Conservation (phyloP, 805 yeast species). For the Komagataella mondaviorum region DNA sequence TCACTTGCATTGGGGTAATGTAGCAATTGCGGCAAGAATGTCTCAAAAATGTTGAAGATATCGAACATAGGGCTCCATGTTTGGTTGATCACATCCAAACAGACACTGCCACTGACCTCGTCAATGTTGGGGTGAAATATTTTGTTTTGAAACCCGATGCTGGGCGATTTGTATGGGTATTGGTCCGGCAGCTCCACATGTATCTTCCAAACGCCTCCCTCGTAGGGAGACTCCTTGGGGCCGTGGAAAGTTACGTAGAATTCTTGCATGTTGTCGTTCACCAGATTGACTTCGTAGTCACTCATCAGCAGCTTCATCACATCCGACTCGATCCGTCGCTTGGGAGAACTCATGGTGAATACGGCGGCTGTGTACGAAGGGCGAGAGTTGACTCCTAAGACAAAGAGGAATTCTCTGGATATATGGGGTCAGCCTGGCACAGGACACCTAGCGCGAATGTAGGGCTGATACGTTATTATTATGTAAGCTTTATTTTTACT, state of each 20-base stretch:
- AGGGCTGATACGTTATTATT: neutral
- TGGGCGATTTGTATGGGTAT: conserved; percentile 92
- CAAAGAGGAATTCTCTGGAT: neutral
- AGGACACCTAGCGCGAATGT: neutral
- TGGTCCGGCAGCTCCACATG: conserved; percentile 92
- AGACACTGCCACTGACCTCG: conserved; percentile 80
- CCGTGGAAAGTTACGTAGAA: conserved; percentile 78
- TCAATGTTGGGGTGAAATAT: conserved; percentile 95
- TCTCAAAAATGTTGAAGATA: conserved; percentile 77
- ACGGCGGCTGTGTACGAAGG: neutral
- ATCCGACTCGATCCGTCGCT: conserved; percentile 81
- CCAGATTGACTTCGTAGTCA: conserved; percentile 74
- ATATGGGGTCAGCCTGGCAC: neutral
- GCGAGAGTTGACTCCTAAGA: neutral
- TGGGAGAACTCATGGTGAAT: conserved; percentile 34
- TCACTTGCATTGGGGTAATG: conserved; percentile 91
- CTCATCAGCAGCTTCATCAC: conserved; percentile 95
- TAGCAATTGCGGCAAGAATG: conserved; percentile 82
- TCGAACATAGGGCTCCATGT: conserved; percentile 99
- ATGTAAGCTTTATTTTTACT: neutral
- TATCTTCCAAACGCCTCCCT: conserved; percentile 80
- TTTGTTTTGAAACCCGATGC: conserved; percentile 84
- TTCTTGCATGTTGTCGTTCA: conserved; percentile 78
- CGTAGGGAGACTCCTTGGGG: conserved; percentile 79
- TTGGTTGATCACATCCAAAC: conserved; percentile 92